Percentiles rank a stretch among this genome's conserved stretches.
These are phyloP conservation scores for Chaetomiaceae sp. DNA, from an alignment of 2,329 filamentous ascomycete genomes.

Conservation along the genomic window DNA sequence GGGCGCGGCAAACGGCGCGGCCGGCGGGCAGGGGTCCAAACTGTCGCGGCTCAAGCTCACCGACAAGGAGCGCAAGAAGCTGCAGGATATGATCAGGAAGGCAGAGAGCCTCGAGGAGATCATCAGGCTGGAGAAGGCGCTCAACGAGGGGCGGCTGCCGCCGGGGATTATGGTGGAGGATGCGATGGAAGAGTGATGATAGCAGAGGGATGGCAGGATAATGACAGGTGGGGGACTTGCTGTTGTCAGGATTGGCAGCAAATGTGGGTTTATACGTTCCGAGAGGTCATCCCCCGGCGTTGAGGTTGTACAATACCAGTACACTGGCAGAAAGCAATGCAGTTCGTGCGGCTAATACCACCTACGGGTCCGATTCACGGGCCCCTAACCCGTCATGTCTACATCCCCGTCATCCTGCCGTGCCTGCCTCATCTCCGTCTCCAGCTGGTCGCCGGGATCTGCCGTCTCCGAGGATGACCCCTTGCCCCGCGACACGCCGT, in stretches of 20 bases:
- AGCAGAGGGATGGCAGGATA: not conserved
- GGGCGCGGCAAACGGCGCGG: conserved; percentile 38
- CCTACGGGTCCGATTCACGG: not conserved
- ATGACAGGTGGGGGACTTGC: not conserved
- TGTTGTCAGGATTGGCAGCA: not conserved
- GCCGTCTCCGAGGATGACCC: conserved; percentile 31
- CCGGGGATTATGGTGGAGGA: conserved; percentile 56
- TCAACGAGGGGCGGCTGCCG: conserved; percentile 84
- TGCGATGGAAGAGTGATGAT: conserved; percentile 57
- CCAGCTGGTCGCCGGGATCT: conserved; percentile 51
- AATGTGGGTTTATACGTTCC: not conserved
- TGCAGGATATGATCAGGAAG: conserved; percentile 82
- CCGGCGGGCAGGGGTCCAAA: conserved; percentile 46
- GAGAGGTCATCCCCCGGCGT: not conserved
- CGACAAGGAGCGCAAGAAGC: conserved; percentile 77
- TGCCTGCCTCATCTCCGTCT: conserved; percentile 51
- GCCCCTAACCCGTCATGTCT: conserved; percentile 51
- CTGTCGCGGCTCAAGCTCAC: conserved; percentile 79
- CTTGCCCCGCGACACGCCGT: conserved; percentile 16
- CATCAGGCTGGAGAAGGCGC: conserved; percentile 80
- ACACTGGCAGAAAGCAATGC: not conserved
- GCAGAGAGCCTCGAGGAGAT: conserved; percentile 90
- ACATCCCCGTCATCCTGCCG: conserved; percentile 48
- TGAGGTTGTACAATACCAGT: not conserved
- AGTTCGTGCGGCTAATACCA: not conserved